These are phyloP conservation scores for Citrus sp. DNA, from an alignment of 345 rosid genomes.

Conservation along the genomic window DNA sequence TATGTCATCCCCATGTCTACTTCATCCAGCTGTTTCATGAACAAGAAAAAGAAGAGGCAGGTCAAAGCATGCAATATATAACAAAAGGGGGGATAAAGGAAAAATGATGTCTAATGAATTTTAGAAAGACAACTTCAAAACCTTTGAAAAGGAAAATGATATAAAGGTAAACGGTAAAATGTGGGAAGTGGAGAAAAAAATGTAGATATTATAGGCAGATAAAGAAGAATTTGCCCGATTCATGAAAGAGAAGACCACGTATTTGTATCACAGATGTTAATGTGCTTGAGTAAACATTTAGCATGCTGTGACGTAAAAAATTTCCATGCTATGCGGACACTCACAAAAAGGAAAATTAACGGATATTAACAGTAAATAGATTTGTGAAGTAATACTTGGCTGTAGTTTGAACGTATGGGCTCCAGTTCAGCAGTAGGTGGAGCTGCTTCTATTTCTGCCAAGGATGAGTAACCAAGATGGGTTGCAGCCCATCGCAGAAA, in stretches of 20 bases:
- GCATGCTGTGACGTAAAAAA: neutral
- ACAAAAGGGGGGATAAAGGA: too few species aligned
- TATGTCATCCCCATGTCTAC: slow-evolving; percentile 93
- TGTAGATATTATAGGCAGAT: too few species aligned
- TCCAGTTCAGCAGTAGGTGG: slow-evolving; percentile 98
- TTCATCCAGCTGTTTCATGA: slow-evolving; percentile 70
- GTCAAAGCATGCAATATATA: neutral
- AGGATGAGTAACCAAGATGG: slow-evolving; percentile 80
- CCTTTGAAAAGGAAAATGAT: neutral
- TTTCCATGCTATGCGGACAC: neutral
- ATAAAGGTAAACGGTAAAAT: neutral
- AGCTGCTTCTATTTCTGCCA: slow-evolving; percentile 91
- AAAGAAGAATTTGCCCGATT: too few species aligned
- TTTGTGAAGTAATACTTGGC: slow-evolving; percentile 49
- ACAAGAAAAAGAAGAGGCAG: neutral
- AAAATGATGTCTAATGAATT: neutral
- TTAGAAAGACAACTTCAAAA: neutral
- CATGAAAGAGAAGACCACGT: neutral
- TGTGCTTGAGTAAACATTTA: neutral
- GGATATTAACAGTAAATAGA: neutral
- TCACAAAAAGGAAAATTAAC: neutral
- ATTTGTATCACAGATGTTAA: neutral
- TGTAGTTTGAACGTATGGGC: slow-evolving; percentile 86
- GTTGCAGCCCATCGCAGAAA: slow-evolving; percentile 90
- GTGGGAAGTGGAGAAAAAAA: too few species aligned